Conservation (phyloP, 2,329 filamentous ascomycete genomes). For the Penicillium sp. region DNA sequence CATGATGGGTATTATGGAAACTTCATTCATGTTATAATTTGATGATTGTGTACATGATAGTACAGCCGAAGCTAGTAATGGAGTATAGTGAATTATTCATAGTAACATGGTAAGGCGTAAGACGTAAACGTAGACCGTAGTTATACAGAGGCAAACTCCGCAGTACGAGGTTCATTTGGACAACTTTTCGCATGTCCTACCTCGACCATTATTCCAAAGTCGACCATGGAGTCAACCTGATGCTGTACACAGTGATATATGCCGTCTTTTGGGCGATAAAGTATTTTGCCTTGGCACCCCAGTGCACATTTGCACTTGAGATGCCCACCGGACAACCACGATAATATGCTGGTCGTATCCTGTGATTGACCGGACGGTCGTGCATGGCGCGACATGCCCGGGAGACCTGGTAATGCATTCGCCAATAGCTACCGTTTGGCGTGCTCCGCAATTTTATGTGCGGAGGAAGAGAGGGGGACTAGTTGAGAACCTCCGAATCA, state of each 20-base stretch:
- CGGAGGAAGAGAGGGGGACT: not conserved
- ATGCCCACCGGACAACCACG: constrained; percentile 11
- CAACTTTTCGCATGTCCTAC: not conserved
- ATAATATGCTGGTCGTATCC: not conserved
- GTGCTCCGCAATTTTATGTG: not conserved
- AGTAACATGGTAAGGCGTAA: not conserved
- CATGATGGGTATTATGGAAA: not conserved
- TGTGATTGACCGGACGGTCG: not conserved
- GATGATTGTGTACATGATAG: not conserved
- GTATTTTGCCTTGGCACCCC: not conserved
- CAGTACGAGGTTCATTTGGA: not conserved
- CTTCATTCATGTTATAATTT: not conserved
- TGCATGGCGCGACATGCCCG: not conserved
- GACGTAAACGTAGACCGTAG: not conserved
- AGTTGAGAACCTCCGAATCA: constrained; percentile 6
- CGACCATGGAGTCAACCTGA: not conserved
- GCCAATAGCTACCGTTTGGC: not conserved
- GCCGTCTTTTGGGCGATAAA: not conserved
- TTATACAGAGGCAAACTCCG: not conserved
- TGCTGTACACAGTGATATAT: not conserved
- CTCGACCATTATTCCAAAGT: not conserved
- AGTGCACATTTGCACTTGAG: not conserved
- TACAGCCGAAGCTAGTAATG: not conserved
- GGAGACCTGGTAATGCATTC: not conserved
- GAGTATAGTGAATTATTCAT: not conserved